Evolutionary conservation across 371 early-diverging fungal genomes (phyloP).

Genomic region (Pancytospora epiphaga): DNA sequence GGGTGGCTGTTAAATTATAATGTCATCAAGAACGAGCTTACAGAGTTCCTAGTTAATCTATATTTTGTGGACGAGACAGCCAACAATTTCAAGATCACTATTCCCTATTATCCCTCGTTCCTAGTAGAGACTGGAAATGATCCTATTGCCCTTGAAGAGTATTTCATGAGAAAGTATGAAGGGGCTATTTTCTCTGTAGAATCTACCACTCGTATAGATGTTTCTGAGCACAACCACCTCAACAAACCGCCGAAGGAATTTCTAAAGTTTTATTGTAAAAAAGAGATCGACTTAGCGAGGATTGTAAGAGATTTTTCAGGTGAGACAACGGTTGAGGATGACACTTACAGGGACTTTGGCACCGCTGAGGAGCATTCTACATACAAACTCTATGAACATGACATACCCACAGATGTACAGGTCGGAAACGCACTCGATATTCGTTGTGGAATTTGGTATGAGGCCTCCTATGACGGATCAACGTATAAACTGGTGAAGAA

Average conservation of each 20-base stretch:
- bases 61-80: constrained; percentile 53
- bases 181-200: constrained; percentile 31
- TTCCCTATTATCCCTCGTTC: constrained; percentile 51
- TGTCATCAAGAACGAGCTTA: constrained; percentile 3
- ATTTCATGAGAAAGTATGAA: constrained; percentile 41
- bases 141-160: constrained; percentile 46
- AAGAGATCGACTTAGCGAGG: constrained; percentile 26
- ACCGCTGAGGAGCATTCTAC: background rate
- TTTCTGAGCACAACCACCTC: constrained; percentile 51
- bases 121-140: constrained; percentile 31
- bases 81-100: constrained; percentile 43
- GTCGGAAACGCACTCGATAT: constrained; percentile 34
- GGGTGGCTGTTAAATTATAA: constrained; percentile 59
- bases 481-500: constrained; percentile 19
- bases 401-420: constrained; percentile 46
- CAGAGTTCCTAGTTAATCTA: constrained; percentile 25
- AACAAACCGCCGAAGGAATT: constrained; percentile 26
- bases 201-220: constrained; percentile 35
- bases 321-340: constrained; percentile 1
- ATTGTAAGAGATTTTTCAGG: constrained; percentile 46
- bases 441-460: constrained; percentile 58
- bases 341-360: constrained; percentile 5
- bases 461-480: constrained; percentile 46
- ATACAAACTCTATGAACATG: constrained; percentile 52
- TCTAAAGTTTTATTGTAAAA: constrained; percentile 40